Evolutionary conservation across 202 grass and related monocot genomes (phyloP), one percentile per base, ranked within the genome.

Genomic region (Schoenoplectus tabernaemontani): DNA sequence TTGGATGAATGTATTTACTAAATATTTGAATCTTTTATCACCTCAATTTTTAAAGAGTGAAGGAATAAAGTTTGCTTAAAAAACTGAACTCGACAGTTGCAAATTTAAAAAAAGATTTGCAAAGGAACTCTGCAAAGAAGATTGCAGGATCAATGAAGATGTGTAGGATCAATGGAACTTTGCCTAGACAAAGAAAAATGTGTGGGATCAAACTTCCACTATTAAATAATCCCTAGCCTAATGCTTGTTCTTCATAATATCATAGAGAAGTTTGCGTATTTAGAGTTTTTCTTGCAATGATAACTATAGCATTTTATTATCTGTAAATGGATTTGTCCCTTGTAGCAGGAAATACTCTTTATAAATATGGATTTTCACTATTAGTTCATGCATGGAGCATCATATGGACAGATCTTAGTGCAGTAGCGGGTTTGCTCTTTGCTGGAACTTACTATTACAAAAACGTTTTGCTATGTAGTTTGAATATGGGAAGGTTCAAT

Each of bases 31-130:
- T 53, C 28, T 54, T 36, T 54, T 34, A 34, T 56, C 44, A 1
- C 44, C 47, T 36, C 47, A 75, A 54, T 54, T 75, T 56, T 36
- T 75, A 75, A 75, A 75, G 70, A 75, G 54, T 75, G 70, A 24
- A 72, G 43, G 28, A 68, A 68, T 68, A 19, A 69, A 75, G 70
- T 54, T 23, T 36, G 47, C 47, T 36, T 34, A n/a, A 73, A 73
- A 73, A 20, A 48, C 68, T 75, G 47, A 56, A 73, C 44, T 30
- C 13, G 33, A 73, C 1, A 12, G 34, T 54, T 75, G 47, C 47
- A 54, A 75, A 16, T 54, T 20, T 20, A 34, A 75, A 47, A 75
- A 11, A 28, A 72, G 68, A 23, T 73, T 23, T 73, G 68, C 16
- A 46, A 42, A 12, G 7, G 5, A 23, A 69, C 65, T 46, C 65